Percentiles rank a stretch among this genome's conserved stretches.
Evolutionary conservation across 495 filamentous ascomycete species (phyloP).

Genomic region (Aspergillus campestris): DNA sequence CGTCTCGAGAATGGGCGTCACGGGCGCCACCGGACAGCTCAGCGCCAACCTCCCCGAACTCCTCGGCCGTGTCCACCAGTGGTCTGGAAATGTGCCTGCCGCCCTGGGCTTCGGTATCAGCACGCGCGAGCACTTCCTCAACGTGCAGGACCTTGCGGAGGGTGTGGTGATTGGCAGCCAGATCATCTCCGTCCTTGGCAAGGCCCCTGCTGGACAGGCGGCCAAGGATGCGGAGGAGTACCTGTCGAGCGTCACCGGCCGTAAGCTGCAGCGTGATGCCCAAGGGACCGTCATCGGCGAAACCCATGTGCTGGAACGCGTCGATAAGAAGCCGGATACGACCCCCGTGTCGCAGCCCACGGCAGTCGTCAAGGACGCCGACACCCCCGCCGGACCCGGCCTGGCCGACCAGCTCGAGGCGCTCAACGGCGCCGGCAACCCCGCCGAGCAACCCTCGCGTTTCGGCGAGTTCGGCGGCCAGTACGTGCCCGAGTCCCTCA

Average conservation of each 20-base stretch:
- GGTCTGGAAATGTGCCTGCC: conserved; percentile 81
- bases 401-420: conserved; percentile 67
- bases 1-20: conserved; percentile 95
- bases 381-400: conserved; percentile 50
- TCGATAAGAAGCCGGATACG: conserved; percentile 41
- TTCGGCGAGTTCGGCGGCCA: conserved; percentile 99
- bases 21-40: conserved; percentile 76
- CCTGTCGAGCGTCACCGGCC: conserved; percentile 71
- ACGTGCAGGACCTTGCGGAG: conserved; percentile 74
- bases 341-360: conserved; percentile 27
- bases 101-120: conserved; percentile 95
- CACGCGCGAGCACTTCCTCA: conserved; percentile 87
- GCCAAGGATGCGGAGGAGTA: conserved; percentile 77
- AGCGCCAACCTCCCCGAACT: conserved; percentile 73
- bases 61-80: conserved; percentile 77
- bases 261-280: conserved; percentile 32
- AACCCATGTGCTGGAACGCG: conserved; percentile 48
- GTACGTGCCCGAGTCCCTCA: conserved; percentile 94
- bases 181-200: conserved; percentile 70
- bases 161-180: conserved; percentile 97
- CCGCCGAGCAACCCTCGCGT: conserved; percentile 59
- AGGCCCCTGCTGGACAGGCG: conserved; percentile 60
- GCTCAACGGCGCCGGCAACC: conserved; percentile 48
- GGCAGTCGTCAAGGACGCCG: conserved; percentile 52
- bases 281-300: conserved; percentile 24